phyloP scores from a whole-genome alignment of 2,329 filamentous ascomycete genomes.

The Westerdykella ornata region DNA sequence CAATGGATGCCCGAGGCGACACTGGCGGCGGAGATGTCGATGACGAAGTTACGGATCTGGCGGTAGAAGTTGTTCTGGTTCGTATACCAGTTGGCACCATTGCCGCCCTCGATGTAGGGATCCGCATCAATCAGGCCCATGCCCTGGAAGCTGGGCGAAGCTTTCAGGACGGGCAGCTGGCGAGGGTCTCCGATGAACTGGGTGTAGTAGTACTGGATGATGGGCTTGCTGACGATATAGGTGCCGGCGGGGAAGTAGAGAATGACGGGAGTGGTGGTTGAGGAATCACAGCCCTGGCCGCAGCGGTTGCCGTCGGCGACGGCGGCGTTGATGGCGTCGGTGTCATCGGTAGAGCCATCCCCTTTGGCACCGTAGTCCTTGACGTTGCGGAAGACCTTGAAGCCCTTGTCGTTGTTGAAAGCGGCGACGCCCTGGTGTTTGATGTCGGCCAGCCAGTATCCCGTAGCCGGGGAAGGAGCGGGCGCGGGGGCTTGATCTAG shows the following conservation, averaged over 20 bases:
- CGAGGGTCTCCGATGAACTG: conserved; percentile 80
- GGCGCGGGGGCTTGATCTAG: conserved; percentile 13
- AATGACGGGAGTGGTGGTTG: conserved; percentile 74
- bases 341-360: conserved; percentile 71
- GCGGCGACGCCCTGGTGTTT: conserved; percentile 61
- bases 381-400: conserved; percentile 54
- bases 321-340: conserved; percentile 77
- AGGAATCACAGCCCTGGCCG: conserved; percentile 72
- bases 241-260: conserved; percentile 89
- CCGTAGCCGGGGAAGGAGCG: conserved; percentile 24
- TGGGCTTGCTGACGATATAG: conserved; percentile 71
- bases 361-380: conserved; percentile 43
- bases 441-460: conserved; percentile 68
- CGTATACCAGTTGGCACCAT: conserved; percentile 45
- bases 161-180: conserved; percentile 66
- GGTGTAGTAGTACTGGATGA: conserved; percentile 87
- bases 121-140: conserved; percentile 87
- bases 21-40: conserved; percentile 41
- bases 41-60: conserved; percentile 49
- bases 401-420: conserved; percentile 53
- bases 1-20: conserved; percentile 54
- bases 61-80: conserved; percentile 53
- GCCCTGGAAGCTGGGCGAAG: conserved; percentile 57
- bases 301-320: conserved; percentile 74
- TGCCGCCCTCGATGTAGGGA: conserved; percentile 65